Percentiles rank a stretch among this genome's conserved stretches.
Conservation (phyloP, 768 basidiomycete genomes). For the Naganishia vishniacii region DNA sequence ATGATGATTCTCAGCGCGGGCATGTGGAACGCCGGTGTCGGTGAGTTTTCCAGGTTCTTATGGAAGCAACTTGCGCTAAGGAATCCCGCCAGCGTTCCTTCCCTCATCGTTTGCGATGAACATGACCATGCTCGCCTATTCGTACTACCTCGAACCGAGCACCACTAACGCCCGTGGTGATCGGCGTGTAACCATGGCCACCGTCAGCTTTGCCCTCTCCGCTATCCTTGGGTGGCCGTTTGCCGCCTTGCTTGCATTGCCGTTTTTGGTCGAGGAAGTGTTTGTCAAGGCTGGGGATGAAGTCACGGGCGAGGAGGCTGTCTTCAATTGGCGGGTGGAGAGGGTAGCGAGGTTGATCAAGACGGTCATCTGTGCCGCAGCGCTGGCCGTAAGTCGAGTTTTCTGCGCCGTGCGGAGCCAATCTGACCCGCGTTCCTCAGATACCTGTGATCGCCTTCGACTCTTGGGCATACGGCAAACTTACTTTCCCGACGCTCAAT, state of each 20-base stretch:
- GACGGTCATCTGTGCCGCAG: conserved; percentile 31
- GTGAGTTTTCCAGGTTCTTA: conserved; percentile 52
- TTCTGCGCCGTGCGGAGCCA: conserved; percentile 30
- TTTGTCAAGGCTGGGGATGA: conserved; percentile 67
- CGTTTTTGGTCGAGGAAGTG: conserved; percentile 84
- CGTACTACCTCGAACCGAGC: conserved; percentile 53
- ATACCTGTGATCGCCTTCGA: conserved; percentile 78
- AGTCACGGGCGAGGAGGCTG: conserved; percentile 30
- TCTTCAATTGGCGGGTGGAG: conserved; percentile 26
- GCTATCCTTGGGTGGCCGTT: conserved; percentile 97
- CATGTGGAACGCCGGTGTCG: conserved; percentile 86
- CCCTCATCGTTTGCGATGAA: conserved; percentile 96
- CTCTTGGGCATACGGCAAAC: conserved; percentile 75
- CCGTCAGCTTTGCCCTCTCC: conserved; percentile 68
- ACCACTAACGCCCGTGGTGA: conserved; percentile 54
- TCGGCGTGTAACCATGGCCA: conserved; percentile 59
- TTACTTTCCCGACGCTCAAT: conserved; percentile 81
- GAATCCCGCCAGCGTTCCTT: conserved; percentile 88
- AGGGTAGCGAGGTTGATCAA: conserved; percentile 36
- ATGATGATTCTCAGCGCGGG: conserved; percentile 78
- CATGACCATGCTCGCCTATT: conserved; percentile 69
- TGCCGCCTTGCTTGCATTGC: conserved; percentile 74
- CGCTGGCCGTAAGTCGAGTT: conserved; percentile 51
- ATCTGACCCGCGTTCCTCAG: conserved; percentile 51
- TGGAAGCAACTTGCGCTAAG: background rate